A percentile compares a stretch with the other conserved stretches of the same genome.
phyloP scores from a whole-genome alignment of 2,329 filamentous ascomycete species.

The Aspergillaceae sp. region DNA sequence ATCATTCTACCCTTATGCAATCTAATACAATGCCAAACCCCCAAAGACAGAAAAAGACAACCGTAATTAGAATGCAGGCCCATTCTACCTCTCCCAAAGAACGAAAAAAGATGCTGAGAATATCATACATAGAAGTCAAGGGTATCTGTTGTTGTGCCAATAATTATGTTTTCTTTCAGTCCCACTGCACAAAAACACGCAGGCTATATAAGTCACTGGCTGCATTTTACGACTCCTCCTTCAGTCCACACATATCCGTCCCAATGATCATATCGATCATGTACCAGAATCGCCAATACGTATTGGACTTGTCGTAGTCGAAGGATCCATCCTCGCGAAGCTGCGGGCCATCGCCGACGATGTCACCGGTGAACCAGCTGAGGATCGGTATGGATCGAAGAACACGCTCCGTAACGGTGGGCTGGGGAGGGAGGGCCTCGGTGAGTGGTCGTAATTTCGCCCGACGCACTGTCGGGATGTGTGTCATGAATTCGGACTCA shows the following conservation, averaged over 20 bases:
- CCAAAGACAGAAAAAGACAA: not conserved
- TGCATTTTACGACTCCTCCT: constrained; percentile 36
- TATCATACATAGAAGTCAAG: constrained; percentile 1
- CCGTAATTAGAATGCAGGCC: no score
- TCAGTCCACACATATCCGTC: constrained; percentile 54
- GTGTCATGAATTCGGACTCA: constrained; percentile 42
- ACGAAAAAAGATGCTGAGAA: not conserved
- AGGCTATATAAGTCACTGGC: not conserved
- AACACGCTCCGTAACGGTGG: constrained; percentile 55
- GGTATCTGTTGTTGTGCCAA: constrained; percentile 1
- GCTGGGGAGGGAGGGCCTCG: constrained; percentile 62
- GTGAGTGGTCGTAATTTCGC: constrained; percentile 59
- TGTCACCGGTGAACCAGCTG: constrained; percentile 58
- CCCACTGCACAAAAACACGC: no score
- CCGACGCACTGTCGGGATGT: constrained; percentile 59
- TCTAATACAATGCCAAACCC: not conserved
- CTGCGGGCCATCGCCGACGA: constrained; percentile 40
- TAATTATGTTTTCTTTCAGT: not conserved
- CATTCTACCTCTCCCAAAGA: not conserved
- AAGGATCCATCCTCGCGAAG: constrained; percentile 44
- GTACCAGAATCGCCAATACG: constrained; percentile 55
- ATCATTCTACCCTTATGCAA: not conserved
- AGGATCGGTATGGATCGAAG: constrained; percentile 60
- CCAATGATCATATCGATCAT: constrained; percentile 49
- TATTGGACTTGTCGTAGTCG: constrained; percentile 58